Evolutionary conservation across 306 rosid genomes (phyloP).

Genomic region (Abrus precatorius): DNA sequence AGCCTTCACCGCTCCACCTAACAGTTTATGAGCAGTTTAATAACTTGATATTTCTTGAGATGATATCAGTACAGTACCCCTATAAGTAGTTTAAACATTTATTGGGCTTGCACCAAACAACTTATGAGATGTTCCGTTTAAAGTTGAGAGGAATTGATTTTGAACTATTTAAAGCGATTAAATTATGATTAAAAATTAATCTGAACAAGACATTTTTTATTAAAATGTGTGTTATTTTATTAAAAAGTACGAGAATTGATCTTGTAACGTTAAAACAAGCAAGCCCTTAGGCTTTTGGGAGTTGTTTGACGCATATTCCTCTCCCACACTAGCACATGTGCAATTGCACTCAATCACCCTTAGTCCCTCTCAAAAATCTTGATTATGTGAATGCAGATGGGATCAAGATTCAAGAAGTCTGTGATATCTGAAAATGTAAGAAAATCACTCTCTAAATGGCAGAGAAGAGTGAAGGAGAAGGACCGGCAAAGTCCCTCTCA

Average conservation of each 20-base stretch:
- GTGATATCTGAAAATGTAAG: constrained; percentile 78
- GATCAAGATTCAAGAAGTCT: constrained; percentile 78
- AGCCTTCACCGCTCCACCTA: background rate
- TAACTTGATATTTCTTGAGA: too few relatives aligned
- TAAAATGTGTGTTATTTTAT: too few relatives aligned
- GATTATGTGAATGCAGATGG: constrained; percentile 69
- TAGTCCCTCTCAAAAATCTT: constrained; percentile 4
- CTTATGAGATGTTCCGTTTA: background rate
- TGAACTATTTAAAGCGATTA: too few relatives aligned
- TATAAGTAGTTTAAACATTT: background rate
- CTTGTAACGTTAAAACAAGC: too few relatives aligned
- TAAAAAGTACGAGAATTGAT: too few relatives aligned
- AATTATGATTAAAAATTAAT: too few relatives aligned
- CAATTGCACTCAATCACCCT: background rate
- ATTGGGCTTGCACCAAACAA: constrained; percentile 12
- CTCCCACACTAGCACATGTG: background rate
- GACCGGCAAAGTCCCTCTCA: constrained; percentile 51
- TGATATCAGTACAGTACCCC: background rate
- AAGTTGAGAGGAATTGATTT: too few relatives aligned
- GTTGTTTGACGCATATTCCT: background rate
- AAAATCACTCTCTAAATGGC: constrained; percentile 76
- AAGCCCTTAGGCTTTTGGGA: background rate
- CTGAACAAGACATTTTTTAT: too few relatives aligned
- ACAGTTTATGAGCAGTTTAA: background rate
- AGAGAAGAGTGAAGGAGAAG: constrained; percentile 77